Base-by-base conservation (phyloP, 768 basidiomycete genomes). In the Auriscalpium orientale region DNA sequence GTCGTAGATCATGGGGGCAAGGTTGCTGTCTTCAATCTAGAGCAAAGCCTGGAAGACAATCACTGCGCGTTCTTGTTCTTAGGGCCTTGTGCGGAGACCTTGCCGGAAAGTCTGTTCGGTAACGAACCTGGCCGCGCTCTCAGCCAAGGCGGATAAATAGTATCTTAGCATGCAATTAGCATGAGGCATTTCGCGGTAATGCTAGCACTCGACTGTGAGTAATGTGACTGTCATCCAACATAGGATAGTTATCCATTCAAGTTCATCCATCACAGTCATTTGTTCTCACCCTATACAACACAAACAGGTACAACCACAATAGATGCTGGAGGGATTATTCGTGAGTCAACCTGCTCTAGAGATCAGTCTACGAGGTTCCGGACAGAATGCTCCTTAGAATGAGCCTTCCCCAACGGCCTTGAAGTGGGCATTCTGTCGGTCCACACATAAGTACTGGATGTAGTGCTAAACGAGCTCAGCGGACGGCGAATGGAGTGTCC, bases 31-130 rank as follows among this genome's bases (percentile, higher is more conserved):
- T 70, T 71, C 63, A 72, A 73, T 47, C 34, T 71, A 15, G 67
- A 73, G 28, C 50, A 65, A 4, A 70, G 59, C n/a, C 48, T 63
- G 15, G 74, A 71, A 0, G 76, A 77, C 49, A 62, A 69, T 15
- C 65, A 76, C 1, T 76, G 76, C 0, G 75, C 80, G 56, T 83
- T 75, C 60, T 63, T 79, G 11, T 80, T 82, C 62, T 56, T 76
- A 7, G 79, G 79, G 0, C 73, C 75, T 45, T 81, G 79, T 60
- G 78, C 78, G 62, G 67, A 72, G 20, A 72, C 67, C 8, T 65
- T 81, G 38, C 73, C 76, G 2, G 61, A 67, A 50, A 76, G 71
- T 11, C 67, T 78, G 13, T 21, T 43, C 6, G 18, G 18, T 43
- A 18, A 18, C 40, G 40, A 43, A 43, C 28, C 28, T 28, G 28